Evolutionary conservation across 2,329 filamentous ascomycete genomes (phyloP), one percentile per base, ranked within the genome.

Genomic region (Simplicillium sp.): DNA sequence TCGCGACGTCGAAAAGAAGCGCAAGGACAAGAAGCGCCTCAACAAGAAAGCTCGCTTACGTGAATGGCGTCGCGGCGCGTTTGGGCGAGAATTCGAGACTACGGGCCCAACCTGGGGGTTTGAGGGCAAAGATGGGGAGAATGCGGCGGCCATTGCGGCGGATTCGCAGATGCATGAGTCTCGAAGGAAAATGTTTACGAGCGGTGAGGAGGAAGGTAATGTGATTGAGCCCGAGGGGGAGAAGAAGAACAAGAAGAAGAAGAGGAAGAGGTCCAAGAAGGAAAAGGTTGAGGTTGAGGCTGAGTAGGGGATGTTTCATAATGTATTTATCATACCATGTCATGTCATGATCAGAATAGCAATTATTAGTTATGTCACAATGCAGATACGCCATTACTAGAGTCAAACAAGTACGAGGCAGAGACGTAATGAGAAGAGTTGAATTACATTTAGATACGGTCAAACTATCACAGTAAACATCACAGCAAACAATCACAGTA

Each of bases 21-120:
- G 75, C 50, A 84, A 82, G 54, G 92, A 98, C 57, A 80, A 81
- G 66, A 95, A 94, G 71, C 75, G 77, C 52, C 72, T 97, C 25
- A 84, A 87, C 48, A 98, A 97, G 76, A 97, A 97, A 68, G 87
- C 86, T 7, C 75, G 90, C 15, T 69, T 98, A 45, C 72, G 88
- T 55, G 77, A 96, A 65, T 98, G 92, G 92, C 78, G 79, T 38
- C 67, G 71, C 45, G 77, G 81, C 41, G 73, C 71, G 13, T 83
- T 82, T 55, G 79, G 78, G 14, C 60, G 58, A 36, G 75, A 77
- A 52, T 79, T 59, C 47, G 74, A 77, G 62, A 58, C 65, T 40
- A 68, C 68, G 4, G 75, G 75, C 0, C 75, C 75, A 16, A 75
- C 72, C 5, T 78, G 68, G 49, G 73, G 71, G n/a, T 76, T 77